Percentiles rank a stretch among this genome's conserved stretches.
phyloP scores from a whole-genome alignment of 257 asterid species.

The Anisodus tanguticus region DNA sequence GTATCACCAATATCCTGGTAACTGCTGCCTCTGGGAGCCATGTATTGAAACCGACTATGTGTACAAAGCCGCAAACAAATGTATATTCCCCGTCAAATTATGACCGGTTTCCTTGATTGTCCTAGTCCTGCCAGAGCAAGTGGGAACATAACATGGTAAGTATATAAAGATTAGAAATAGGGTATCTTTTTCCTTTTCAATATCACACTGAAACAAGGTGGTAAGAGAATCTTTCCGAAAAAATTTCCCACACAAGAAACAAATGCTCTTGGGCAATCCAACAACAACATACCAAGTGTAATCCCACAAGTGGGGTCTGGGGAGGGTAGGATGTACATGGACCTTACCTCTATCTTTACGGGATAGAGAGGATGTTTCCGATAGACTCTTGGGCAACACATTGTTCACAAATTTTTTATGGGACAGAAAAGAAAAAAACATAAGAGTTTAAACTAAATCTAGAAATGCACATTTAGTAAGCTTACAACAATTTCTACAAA shows the following conservation, averaged over 20 bases:
- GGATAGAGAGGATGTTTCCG: too few relatives aligned
- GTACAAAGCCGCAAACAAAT: slow-evolving; percentile 35
- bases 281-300: too few relatives aligned
- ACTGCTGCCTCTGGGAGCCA: slow-evolving; percentile 64
- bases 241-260: background rate
- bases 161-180: background rate
- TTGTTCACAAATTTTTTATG: slow-evolving; percentile 4
- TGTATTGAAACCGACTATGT: background rate
- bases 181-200: background rate
- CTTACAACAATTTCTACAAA: background rate
- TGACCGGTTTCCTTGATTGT: background rate
- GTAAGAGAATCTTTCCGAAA: background rate
- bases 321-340: too few relatives aligned
- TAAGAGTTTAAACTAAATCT: background rate
- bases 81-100: slow-evolving; percentile 24
- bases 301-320: too few relatives aligned
- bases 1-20: slow-evolving; percentile 47
- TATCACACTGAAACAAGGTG: slow-evolving; percentile 8
- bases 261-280: background rate
- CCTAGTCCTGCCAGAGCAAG: slow-evolving; percentile 24
- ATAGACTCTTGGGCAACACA: background rate
- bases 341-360: too few relatives aligned
- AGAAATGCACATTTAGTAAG: background rate
- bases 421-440: too few relatives aligned
- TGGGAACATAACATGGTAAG: slow-evolving; percentile 10